Evolutionary conservation across 1,284 basidiomycete genomes (phyloP).

Genomic region (Gymnopus androsaceus): DNA sequence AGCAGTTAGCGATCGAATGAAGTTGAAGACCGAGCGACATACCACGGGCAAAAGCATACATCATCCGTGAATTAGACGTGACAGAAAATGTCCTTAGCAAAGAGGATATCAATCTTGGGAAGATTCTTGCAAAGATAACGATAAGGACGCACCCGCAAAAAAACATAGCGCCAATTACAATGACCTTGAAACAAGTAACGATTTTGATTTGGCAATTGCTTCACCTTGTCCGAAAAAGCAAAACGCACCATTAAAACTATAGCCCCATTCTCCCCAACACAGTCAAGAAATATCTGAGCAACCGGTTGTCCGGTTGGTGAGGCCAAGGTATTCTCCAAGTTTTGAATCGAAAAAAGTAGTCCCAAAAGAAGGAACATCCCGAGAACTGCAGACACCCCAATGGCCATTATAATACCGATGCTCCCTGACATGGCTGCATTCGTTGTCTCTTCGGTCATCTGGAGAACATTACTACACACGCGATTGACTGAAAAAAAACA

Average conservation of each 20-base stretch:
- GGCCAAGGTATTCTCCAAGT: conserved; percentile 55
- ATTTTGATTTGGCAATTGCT: not conserved
- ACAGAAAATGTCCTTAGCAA: conserved; percentile 63
- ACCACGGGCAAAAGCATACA: conserved; percentile 75
- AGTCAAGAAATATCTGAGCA: conserved; percentile 75
- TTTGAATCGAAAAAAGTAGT: conserved; percentile 75
- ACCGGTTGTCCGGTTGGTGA: conserved; percentile 68
- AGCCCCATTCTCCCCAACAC: conserved; percentile 69
- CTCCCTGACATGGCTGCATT: conserved; percentile 72
- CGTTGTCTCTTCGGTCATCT: conserved; percentile 80
- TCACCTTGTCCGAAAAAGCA: not conserved
- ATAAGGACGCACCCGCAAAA: conserved; percentile 55
- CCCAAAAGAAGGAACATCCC: conserved; percentile 75
- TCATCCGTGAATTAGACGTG: conserved; percentile 78
- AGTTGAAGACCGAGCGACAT: no score
- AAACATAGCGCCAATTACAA: conserved; percentile 72
- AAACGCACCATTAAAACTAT: conserved; percentile 65
- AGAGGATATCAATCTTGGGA: not conserved
- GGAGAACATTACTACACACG: not conserved
- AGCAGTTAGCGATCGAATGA: no score
- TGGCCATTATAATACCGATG: conserved; percentile 69
- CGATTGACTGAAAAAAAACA: not conserved
- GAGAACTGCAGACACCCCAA: conserved; percentile 69
- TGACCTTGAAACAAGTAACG: conserved; percentile 40
- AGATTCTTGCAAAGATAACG: not conserved